Evolutionary conservation across 345 rosid species (phyloP).

Genomic region (Ricinus communis): DNA sequence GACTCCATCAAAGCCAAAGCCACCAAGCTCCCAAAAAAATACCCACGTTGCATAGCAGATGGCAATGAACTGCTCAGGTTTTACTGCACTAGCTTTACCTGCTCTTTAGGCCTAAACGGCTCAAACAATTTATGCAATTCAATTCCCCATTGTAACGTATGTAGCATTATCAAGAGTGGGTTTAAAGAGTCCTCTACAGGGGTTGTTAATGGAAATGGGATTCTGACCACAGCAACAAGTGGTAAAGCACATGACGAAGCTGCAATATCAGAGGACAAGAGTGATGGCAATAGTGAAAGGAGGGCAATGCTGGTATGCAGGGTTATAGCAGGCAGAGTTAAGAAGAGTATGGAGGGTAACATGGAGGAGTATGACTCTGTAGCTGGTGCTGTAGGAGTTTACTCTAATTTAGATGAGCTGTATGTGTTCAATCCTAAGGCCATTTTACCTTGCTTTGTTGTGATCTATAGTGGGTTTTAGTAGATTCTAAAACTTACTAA

Average conservation of each 20-base stretch:
- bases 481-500: background rate
- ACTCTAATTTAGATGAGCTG: constrained; percentile 65
- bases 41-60: constrained; percentile 80
- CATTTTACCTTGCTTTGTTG: constrained; percentile 83
- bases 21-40: constrained; percentile 51
- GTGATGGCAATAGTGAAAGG: constrained; percentile 21
- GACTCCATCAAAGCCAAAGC: constrained; percentile 70
- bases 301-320: constrained; percentile 83
- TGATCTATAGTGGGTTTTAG: constrained; percentile 56
- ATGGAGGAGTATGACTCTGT: constrained; percentile 62
- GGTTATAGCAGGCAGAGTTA: constrained; percentile 75
- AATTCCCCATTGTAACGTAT: constrained; percentile 49
- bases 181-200: constrained; percentile 35
- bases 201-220: constrained; percentile 34
- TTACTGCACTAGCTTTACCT: constrained; percentile 55
- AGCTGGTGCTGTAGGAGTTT: constrained; percentile 51
- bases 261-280: constrained; percentile 12
- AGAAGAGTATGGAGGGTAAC: constrained; percentile 43
- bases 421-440: constrained; percentile 63
- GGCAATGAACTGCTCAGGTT: constrained; percentile 84
- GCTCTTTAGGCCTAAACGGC: constrained; percentile 61
- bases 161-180: constrained; percentile 64
- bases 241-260: constrained; percentile 72
- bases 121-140: constrained; percentile 65
- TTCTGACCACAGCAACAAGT: constrained; percentile 73